A percentile compares a stretch with the other conserved stretches of the same genome.
phyloP scores from a whole-genome alignment of 306 rosid genomes.

The Cicer arietinum region DNA sequence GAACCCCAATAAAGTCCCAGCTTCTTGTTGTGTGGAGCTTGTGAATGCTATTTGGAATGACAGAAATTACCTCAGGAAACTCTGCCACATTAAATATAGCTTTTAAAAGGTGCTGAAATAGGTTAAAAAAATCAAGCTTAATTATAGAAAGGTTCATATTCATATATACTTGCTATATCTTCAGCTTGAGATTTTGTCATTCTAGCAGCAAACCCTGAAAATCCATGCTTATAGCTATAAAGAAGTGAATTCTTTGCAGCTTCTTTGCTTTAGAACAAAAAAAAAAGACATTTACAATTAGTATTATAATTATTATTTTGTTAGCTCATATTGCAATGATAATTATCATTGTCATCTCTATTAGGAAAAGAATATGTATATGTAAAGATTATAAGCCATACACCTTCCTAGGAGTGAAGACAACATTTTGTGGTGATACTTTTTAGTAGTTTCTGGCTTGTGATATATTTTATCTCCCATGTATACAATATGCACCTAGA shows the following conservation, averaged over 20 bases:
- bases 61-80: constrained; percentile 68
- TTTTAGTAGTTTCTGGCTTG: constrained; percentile 58
- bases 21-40: constrained; percentile 85
- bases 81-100: constrained; percentile 50
- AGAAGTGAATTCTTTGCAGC: constrained; percentile 67
- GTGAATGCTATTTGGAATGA: constrained; percentile 69
- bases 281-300: constrained; percentile 27
- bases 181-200: constrained; percentile 68
- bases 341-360: constrained; percentile 14
- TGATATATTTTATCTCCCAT: constrained; percentile 62
- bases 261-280: constrained; percentile 70
- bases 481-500: constrained; percentile 77
- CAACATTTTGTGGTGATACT: constrained; percentile 61
- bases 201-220: constrained; percentile 89
- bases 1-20: constrained; percentile 80
- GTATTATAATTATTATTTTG: neutral
- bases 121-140: constrained; percentile 6
- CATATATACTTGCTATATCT: constrained; percentile 56
- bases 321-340: constrained; percentile 12
- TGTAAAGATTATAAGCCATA: constrained; percentile 40
- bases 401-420: constrained; percentile 79
- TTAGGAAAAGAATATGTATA: constrained; percentile 1
- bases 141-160: constrained; percentile 24
- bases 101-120: constrained; percentile 43
- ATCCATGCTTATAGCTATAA: constrained; percentile 83